These are phyloP conservation scores for Saturnispora sanitii DNA, from an alignment of 805 yeast species.

Conservation along the genomic window DNA sequence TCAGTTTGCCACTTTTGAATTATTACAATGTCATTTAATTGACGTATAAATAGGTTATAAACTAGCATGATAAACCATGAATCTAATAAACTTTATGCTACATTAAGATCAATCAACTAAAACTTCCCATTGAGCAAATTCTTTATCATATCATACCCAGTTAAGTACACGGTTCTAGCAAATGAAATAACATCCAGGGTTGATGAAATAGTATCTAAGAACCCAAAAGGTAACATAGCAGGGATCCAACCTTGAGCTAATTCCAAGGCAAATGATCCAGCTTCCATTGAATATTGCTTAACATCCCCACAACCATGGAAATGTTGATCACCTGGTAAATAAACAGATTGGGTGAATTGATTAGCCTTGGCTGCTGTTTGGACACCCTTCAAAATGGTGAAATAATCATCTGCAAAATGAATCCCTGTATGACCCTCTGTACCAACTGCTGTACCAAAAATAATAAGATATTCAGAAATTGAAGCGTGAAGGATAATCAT, in stretches of 20 bases:
- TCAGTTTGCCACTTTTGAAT: too few relatives aligned
- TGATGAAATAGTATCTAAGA: constrained; percentile 66
- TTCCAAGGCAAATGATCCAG: constrained; percentile 80
- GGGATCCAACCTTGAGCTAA: constrained; percentile 99
- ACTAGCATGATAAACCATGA: too few relatives aligned
- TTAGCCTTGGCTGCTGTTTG: constrained; percentile 65
- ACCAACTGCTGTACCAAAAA: constrained; percentile 89
- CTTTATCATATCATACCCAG: constrained; percentile 69
- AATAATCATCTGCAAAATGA: constrained; percentile 96
- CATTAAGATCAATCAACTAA: constrained; percentile 21
- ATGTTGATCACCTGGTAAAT: constrained; percentile 80
- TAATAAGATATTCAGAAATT: constrained; percentile 80
- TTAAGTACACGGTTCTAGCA: constrained; percentile 56
- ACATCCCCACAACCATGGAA: constrained; percentile 62
- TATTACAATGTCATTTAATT: too few relatives aligned
- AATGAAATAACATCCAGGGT: constrained; percentile 73
- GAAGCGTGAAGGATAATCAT: constrained; percentile 96
- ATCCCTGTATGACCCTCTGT: constrained; percentile 95
- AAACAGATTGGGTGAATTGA: constrained; percentile 57
- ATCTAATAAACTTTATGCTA: neutral
- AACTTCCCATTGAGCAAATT: constrained; percentile 66
- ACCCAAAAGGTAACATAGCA: constrained; percentile 94
- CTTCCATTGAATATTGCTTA: constrained; percentile 82
- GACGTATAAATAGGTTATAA: too few relatives aligned
- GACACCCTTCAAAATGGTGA: constrained; percentile 76